Base-by-base conservation (phyloP, 2,329 filamentous ascomycete genomes). In the Amylocarpus encephaloides region DNA sequence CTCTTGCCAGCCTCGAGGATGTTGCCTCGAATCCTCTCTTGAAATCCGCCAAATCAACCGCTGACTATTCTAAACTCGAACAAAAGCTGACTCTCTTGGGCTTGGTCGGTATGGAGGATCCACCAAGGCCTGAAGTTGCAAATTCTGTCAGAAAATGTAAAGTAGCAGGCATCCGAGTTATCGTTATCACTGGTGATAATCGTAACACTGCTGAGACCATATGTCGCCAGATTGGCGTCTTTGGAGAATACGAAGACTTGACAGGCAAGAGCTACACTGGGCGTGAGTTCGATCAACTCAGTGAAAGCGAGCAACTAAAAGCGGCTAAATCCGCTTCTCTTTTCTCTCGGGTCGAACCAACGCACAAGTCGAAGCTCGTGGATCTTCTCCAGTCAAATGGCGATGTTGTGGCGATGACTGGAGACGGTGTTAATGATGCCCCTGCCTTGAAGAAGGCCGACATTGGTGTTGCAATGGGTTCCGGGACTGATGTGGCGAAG, bases 401-500 rank as follows among this genome's bases (percentile, higher is more conserved):
- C 54, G 89, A 98, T 67, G 93, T 98, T 39, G 94, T 98, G 56
- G 93, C 93, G 59, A 98, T 98, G 93, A 98, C 93, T 60, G 93
- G 93, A 64, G 93, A 98, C 65, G 93, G 93, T 70, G 93, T 98
- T 69, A 98, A 98, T 65, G 93, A 98, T 69, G 93, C 93, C 4
- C 93, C 93, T 42, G 93, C 93, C 13, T 77, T 98, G 64, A 98
- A 98, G 79, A 97, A 96, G 75, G 88, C 93, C 34, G 93, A 98
- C 66, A 98, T 98, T 71, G 93, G 93, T 72, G 90, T 98, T 55
- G 94, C 93, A 51, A 98, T 98, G 93, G 94, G 93, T 46, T 93
- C 89, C 50, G 93, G 93, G 66, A 98, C 93, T 22, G 93, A 98
- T 67, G 93, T 98, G 29, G 88, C 93, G 52, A 96, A 95, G 73